Evolutionary conservation across 371 early-diverging fungal species (phyloP).

Genomic region (Smittium mucronatum): DNA sequence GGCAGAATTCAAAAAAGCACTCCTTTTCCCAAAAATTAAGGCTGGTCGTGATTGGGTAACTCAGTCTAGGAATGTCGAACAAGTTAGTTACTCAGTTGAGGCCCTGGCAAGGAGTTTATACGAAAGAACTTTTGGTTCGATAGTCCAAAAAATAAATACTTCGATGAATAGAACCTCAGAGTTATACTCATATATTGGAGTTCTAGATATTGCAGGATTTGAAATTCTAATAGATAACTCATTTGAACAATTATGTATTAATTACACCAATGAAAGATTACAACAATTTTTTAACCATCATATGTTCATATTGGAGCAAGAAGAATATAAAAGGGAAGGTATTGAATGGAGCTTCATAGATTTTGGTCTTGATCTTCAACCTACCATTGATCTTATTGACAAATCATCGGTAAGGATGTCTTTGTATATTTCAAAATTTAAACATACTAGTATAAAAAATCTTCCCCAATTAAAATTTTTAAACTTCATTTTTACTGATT

Average conservation of each 20-base stretch:
- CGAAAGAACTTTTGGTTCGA: slow-evolving; percentile 90
- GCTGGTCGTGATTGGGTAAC: slow-evolving; percentile 96
- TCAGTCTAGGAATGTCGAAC: slow-evolving; percentile 72
- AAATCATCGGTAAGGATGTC: slow-evolving; percentile 43
- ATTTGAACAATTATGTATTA: slow-evolving; percentile 99
- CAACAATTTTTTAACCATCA: slow-evolving; percentile 99
- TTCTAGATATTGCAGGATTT: slow-evolving; percentile 99
- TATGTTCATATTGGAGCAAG: slow-evolving; percentile 99
- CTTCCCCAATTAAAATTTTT: neutral
- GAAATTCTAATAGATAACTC: slow-evolving; percentile 97
- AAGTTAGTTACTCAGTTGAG: slow-evolving; percentile 84
- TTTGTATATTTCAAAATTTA: neutral
- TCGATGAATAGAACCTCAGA: slow-evolving; percentile 55
- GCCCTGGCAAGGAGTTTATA: slow-evolving; percentile 92
- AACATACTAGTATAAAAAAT: neutral
- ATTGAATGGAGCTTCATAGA: slow-evolving; percentile 99
- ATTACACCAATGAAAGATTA: slow-evolving; percentile 99
- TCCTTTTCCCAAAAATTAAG: slow-evolving; percentile 83
- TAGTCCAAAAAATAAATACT: slow-evolving; percentile 81
- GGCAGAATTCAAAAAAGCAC: slow-evolving; percentile 68
- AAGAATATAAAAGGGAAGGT: slow-evolving; percentile 92
- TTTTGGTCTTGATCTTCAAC: slow-evolving; percentile 98
- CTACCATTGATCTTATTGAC: slow-evolving; percentile 97
- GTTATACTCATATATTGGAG: slow-evolving; percentile 87
- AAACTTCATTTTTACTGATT: neutral